Base-by-base conservation (phyloP, 2,329 filamentous ascomycete genomes). In the Monascus ruber region DNA sequence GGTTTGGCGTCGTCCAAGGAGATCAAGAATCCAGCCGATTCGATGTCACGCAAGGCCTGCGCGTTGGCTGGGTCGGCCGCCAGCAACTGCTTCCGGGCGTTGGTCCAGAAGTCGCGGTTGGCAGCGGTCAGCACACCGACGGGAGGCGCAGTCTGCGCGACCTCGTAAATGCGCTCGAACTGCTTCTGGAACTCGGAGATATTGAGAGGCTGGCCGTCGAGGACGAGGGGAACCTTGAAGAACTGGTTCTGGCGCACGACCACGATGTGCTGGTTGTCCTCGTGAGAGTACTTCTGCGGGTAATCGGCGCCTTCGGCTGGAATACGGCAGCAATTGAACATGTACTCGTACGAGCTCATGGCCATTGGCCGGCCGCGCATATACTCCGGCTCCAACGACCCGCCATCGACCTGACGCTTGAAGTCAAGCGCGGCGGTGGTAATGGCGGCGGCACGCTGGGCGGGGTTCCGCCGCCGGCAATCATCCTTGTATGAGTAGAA, bases 401-500 rank as follows among this genome's bases (percentile, higher is more conserved):
- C 80, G 33, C 64, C 62, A 58, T 95, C 89, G 17, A 96, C 89
- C 68, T 87, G 79, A 64, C 81, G 83, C 76, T 95, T 94, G 74
- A 98, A 98, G 59, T 93, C 86, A 31, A 98, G 75, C 1, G 79
- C 82, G 5, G 85, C 82, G 1, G 84, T 86, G 1, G 85, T 80
- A 49, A 98, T 83, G 47, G 89, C 88, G 4, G 91, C 91, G 3
- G 91, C 91, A 47, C 91, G 84, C 74, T 93, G 94, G 46, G 83
- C 81, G 0, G 91, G 91, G 63, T 95, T 79, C 46, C 87, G 80
- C 49, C 89, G 79, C 58, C 81, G 76, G 51, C 85, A 80, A 66
- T 98, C 93, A 65, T 98, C 91, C 50, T 86, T 79, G 70, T 96
- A 89, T 40, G 88, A 95, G 72, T 98, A 98, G 71, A 98, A 98